These are phyloP conservation scores for Fusarium beomiforme DNA, from an alignment of 2,329 filamentous ascomycete species.

Conservation along the genomic window DNA sequence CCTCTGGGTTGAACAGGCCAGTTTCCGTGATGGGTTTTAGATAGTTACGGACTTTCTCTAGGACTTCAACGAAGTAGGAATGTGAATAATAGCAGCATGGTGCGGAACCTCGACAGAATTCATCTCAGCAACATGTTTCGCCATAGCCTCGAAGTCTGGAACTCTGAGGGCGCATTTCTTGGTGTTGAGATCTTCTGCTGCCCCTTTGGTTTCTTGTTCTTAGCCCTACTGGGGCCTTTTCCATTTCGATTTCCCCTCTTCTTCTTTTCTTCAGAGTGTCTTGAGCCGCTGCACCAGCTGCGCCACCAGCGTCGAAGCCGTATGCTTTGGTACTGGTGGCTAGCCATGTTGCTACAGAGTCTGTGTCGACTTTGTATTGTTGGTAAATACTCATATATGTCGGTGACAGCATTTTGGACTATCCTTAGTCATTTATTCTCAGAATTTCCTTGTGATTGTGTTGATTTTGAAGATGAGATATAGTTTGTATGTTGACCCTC, in stretches of 20 bases:
- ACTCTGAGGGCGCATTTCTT: constrained; percentile 18
- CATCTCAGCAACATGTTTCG: constrained; percentile 11
- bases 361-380: constrained; percentile 36
- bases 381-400: constrained; percentile 13
- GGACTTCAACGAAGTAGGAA: constrained; percentile 30
- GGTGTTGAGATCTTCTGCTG: background rate
- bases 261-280: background rate
- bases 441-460: background rate
- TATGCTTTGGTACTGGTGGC: constrained; percentile 26
- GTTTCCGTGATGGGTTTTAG: constrained; percentile 27
- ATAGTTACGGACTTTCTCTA: constrained; percentile 29
- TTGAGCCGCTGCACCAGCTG: background rate
- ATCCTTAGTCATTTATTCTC: too few species aligned
- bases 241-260: constrained; percentile 13
- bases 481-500: background rate
- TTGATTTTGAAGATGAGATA: background rate
- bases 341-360: constrained; percentile 29
- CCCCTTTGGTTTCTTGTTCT: background rate
- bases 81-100: constrained; percentile 9
- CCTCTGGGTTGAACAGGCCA: background rate
- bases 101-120: constrained; percentile 20
- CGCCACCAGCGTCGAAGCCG: background rate
- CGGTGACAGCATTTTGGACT: background rate
- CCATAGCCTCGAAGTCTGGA: constrained; percentile 33
- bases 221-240: constrained; percentile 4